Conservation (phyloP, 2,329 filamentous ascomycete species). For the Sclerotinia borealis region DNA sequence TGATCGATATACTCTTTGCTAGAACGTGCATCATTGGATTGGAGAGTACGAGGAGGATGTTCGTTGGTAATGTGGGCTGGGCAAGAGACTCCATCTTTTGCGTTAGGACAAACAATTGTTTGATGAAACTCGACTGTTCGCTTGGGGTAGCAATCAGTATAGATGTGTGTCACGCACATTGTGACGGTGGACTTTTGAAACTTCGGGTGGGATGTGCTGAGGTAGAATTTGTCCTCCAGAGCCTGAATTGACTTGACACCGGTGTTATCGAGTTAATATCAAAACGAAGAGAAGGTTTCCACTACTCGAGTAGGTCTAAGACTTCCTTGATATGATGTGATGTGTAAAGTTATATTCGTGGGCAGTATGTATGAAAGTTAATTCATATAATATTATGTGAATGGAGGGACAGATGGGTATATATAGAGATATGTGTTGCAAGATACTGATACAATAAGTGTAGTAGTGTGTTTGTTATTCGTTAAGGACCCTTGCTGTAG, state of each 20-base stretch:
- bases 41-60: constrained; percentile 36
- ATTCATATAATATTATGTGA: background rate
- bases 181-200: constrained; percentile 26
- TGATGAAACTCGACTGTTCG: constrained; percentile 34
- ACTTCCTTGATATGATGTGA: background rate
- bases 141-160: constrained; percentile 42
- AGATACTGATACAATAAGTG: background rate
- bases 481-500: background rate
- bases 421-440: background rate
- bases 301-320: background rate
- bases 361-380: background rate
- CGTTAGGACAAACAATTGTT: constrained; percentile 36
- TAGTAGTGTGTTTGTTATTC: constrained; percentile 4
- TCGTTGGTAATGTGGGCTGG: constrained; percentile 37
- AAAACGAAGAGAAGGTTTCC: background rate
- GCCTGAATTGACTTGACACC: background rate
- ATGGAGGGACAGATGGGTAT: background rate
- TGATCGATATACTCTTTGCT: constrained; percentile 18
- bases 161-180: constrained; percentile 47
- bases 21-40: constrained; percentile 33
- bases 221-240: background rate
- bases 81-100: constrained; percentile 38
- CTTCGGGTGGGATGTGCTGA: background rate
- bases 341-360: background rate
- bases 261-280: background rate